phyloP scores from a whole-genome alignment of 2,329 filamentous ascomycete genomes.

The Leptographium lundbergii region DNA sequence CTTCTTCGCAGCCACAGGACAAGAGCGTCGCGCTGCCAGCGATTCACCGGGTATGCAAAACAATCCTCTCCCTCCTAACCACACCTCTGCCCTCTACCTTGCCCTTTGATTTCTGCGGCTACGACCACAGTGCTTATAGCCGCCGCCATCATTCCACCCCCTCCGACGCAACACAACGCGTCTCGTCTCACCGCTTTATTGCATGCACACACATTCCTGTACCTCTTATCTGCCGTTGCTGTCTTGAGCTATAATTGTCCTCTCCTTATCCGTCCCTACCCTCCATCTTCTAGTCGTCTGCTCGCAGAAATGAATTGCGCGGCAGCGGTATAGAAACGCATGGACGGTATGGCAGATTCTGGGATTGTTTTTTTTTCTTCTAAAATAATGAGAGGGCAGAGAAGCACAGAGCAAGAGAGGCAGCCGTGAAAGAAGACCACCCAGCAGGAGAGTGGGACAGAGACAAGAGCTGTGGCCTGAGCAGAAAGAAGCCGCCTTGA shows the following conservation, averaged over 20 bases:
- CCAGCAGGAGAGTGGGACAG: background rate
- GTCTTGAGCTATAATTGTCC: background rate
- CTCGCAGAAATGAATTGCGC: conserved; percentile 3
- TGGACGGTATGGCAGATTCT: background rate
- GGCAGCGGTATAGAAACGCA: background rate
- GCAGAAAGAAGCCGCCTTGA: background rate
- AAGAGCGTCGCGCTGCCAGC: background rate
- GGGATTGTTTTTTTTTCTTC: background rate
- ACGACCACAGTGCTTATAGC: background rate
- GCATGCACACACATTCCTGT: background rate
- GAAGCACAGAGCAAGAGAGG: background rate
- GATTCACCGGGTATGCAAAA: conserved; percentile 1
- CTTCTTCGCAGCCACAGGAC: background rate
- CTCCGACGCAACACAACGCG: background rate
- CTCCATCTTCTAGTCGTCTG: background rate
- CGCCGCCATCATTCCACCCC: background rate
- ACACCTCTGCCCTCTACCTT: background rate
- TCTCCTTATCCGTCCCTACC: background rate
- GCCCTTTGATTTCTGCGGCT: background rate
- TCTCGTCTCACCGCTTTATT: background rate
- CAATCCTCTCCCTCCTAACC: background rate
- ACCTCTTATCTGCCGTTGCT: background rate
- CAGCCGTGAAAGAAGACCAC: background rate
- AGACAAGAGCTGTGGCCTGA: background rate
- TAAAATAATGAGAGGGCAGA: background rate